These are phyloP conservation scores for Nakataea oryzae DNA, from an alignment of 2,329 filamentous ascomycete species.

Conservation along the genomic window DNA sequence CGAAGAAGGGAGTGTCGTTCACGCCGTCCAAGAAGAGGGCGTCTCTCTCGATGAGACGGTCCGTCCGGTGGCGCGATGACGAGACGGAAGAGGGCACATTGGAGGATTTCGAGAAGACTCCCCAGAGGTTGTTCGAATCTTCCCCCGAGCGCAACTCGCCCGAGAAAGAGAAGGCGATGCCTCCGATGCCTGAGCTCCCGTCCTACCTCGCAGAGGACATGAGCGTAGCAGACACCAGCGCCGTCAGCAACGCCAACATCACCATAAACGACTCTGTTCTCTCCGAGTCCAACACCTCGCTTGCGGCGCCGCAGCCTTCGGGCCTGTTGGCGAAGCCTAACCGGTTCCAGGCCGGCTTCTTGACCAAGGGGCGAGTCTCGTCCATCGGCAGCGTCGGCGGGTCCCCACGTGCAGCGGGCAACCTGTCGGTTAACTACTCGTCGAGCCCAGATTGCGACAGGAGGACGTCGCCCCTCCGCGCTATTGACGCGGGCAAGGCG, in stretches of 20 bases:
- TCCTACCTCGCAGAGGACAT: slow-evolving; percentile 26
- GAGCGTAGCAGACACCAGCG: background rate
- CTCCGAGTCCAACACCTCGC: slow-evolving; percentile 46
- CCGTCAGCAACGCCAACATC: slow-evolving; percentile 25
- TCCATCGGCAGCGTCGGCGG: slow-evolving; percentile 16
- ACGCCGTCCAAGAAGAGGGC: slow-evolving; percentile 65
- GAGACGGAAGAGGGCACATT: slow-evolving; percentile 71
- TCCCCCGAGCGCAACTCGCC: slow-evolving; percentile 24
- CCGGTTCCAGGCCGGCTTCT: slow-evolving; percentile 81
- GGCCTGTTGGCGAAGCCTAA: slow-evolving; percentile 42
- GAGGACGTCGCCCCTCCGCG: slow-evolving; percentile 30
- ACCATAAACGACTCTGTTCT: slow-evolving; percentile 30
- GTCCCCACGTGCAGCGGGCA: background rate
- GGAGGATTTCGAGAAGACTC: slow-evolving; percentile 87
- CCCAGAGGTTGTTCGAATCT: slow-evolving; percentile 44
- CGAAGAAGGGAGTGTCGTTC: slow-evolving; percentile 65
- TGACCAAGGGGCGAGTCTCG: slow-evolving; percentile 46
- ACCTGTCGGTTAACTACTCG: slow-evolving; percentile 1
- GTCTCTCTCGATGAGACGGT: slow-evolving; percentile 57
- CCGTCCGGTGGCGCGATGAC: slow-evolving; percentile 88
- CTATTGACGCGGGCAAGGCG: slow-evolving; percentile 36
- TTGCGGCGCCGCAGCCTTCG: slow-evolving; percentile 39
- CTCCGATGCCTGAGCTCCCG: slow-evolving; percentile 38
- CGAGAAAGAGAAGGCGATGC: slow-evolving; percentile 24
- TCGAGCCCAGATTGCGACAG: slow-evolving; percentile 45